Evolutionary conservation across 2,329 filamentous ascomycete species (phyloP).

Genomic region (Penicillium decumbens): DNA sequence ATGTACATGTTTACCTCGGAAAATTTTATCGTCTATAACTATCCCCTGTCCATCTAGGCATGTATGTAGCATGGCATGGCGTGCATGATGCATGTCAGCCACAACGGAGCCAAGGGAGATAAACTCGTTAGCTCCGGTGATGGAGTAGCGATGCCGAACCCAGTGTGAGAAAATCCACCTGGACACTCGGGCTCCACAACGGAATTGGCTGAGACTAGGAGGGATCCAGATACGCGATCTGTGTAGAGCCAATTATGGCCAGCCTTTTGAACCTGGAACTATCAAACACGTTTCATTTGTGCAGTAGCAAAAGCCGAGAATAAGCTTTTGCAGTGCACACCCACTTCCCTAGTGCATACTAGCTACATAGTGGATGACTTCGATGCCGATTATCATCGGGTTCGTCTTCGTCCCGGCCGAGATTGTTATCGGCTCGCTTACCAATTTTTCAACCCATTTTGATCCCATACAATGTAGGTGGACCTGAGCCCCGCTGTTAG

Average conservation of each 20-base stretch:
- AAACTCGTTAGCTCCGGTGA: neutral
- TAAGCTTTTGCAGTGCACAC: neutral
- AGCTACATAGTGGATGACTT: neutral
- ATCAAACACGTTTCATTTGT: neutral
- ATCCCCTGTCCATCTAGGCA: neutral
- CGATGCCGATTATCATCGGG: neutral
- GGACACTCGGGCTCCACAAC: neutral
- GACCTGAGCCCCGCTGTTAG: neutral
- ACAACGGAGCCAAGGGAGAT: neutral
- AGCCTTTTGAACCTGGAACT: neutral
- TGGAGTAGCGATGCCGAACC: neutral
- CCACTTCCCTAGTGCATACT: neutral
- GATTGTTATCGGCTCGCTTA: constrained; percentile 13
- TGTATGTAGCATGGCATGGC: neutral
- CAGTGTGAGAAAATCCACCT: neutral
- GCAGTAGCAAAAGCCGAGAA: neutral
- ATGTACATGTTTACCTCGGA: constrained; percentile 16
- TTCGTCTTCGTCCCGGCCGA: neutral
- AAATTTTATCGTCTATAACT: constrained; percentile 2
- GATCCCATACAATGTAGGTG: constrained; percentile 2
- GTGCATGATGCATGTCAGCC: neutral
- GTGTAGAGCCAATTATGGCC: neutral
- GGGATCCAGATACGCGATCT: neutral
- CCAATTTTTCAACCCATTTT: constrained; percentile 15
- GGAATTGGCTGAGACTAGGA: neutral